These are phyloP conservation scores for Trichomonascaceae sp. DNA, from an alignment of 1,139 yeast genomes.

Conservation along the genomic window DNA sequence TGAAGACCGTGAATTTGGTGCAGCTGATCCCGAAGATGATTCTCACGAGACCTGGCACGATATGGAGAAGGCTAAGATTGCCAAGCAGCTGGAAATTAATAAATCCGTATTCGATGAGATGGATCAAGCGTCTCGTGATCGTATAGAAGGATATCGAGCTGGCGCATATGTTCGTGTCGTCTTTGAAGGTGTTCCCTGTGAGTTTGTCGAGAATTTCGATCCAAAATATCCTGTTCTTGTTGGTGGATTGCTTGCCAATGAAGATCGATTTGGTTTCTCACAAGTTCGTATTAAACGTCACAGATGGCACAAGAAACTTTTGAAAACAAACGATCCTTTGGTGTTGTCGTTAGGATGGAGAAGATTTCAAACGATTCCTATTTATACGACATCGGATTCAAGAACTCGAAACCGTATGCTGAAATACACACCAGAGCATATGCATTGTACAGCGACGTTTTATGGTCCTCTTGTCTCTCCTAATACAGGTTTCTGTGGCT, in stretches of 20 bases:
- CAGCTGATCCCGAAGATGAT: slow-evolving; percentile 65
- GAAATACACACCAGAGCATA: slow-evolving; percentile 97
- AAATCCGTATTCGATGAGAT: slow-evolving; percentile 59
- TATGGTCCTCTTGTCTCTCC: slow-evolving; percentile 98
- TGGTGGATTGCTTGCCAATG: slow-evolving; percentile 88
- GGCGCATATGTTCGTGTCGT: slow-evolving; percentile 92
- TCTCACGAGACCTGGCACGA: slow-evolving; percentile 95
- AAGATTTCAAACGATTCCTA: slow-evolving; percentile 93
- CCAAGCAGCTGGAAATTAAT: slow-evolving; percentile 91
- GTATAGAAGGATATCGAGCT: slow-evolving; percentile 86
- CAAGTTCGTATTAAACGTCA: slow-evolving; percentile 95
- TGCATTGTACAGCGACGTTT: slow-evolving; percentile 92
- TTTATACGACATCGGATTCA: slow-evolving; percentile 94
- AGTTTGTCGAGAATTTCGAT: slow-evolving; percentile 78
- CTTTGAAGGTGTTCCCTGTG: slow-evolving; percentile 80
- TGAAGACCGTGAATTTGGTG: slow-evolving; percentile 66
- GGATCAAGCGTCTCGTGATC: slow-evolving; percentile 68
- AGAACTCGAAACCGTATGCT: slow-evolving; percentile 97
- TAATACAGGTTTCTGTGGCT: slow-evolving; percentile 94
- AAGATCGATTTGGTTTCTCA: slow-evolving; percentile 86
- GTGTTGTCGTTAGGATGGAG: slow-evolving; percentile 96
- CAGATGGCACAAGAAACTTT: slow-evolving; percentile 96
- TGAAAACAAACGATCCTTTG: slow-evolving; percentile 93
- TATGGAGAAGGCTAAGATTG: slow-evolving; percentile 92
- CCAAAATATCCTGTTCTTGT: slow-evolving; percentile 79